These are phyloP conservation scores for Yarrowia sp. DNA, from an alignment of 805 yeast genomes.

Conservation along the genomic window DNA sequence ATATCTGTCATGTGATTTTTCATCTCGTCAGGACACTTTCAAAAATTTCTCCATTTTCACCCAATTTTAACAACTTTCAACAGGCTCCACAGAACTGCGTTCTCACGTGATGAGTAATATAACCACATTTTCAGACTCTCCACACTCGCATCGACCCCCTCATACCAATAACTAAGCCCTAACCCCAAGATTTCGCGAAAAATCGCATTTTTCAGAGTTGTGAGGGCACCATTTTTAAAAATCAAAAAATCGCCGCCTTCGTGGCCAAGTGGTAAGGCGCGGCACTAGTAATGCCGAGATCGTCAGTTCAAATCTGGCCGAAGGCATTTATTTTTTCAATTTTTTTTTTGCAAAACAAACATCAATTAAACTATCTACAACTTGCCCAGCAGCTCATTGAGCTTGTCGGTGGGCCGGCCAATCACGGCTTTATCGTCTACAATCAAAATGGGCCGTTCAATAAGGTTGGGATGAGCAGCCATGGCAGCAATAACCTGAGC, in stretches of 20 bases:
- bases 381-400: conserved; percentile 4
- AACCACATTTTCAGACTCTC: no score
- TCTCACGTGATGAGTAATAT: no score
- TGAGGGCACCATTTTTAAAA: no score
- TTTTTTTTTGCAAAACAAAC: not conserved
- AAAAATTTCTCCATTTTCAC: no score
- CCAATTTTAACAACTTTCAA: no score
- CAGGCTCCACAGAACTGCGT: no score
- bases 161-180: no score
- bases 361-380: not conserved
- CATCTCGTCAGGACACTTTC: no score
- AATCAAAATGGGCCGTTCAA: conserved; percentile 25
- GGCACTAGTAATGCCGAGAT: conserved; percentile 18
- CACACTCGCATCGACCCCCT: no score
- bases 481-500: not conserved
- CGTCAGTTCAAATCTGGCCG: conserved; percentile 22
- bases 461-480: conserved; percentile 13
- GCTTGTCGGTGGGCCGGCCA: conserved; percentile 15
- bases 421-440: conserved; percentile 16
- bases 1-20: no score
- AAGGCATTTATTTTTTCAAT: conserved; percentile 5
- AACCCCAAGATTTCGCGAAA: no score
- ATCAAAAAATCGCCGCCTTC: not conserved
- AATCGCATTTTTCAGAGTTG: not conserved
- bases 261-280: conserved; percentile 25